phyloP scores from a whole-genome alignment of 768 basidiomycete genomes.

The Xerocomus brunneocitrinus region DNA sequence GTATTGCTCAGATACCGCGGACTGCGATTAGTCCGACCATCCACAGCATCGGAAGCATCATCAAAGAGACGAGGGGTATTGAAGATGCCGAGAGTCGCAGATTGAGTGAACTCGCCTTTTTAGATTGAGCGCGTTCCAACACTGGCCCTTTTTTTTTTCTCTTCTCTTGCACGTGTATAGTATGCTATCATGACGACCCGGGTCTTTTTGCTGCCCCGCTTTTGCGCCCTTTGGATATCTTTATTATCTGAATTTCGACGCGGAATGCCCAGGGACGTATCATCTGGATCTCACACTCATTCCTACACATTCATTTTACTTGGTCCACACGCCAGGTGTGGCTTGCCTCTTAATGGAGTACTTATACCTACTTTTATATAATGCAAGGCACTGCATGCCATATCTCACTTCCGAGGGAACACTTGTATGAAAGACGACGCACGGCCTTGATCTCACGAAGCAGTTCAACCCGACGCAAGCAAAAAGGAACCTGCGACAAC shows the following conservation, averaged over 20 bases:
- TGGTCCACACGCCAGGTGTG: background rate
- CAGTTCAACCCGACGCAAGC: no score
- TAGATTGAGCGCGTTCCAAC: slow-evolving; percentile 29
- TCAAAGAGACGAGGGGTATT: slow-evolving; percentile 48
- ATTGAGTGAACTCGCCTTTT: slow-evolving; percentile 69
- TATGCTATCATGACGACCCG: background rate
- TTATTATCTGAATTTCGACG: background rate
- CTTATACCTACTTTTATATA: background rate
- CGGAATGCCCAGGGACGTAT: background rate
- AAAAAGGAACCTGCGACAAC: no score
- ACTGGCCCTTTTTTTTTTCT: background rate
- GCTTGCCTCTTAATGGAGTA: background rate
- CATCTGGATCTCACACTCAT: slow-evolving; percentile 9
- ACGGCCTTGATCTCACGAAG: no score
- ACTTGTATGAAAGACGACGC: no score
- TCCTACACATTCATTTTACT: slow-evolving; percentile 10
- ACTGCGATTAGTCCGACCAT: slow-evolving; percentile 53
- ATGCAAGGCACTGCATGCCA: background rate
- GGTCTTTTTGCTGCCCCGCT: background rate
- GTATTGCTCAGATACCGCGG: slow-evolving; percentile 31
- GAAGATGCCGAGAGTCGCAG: slow-evolving; percentile 65
- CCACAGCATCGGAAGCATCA: slow-evolving; percentile 55
- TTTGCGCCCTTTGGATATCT: slow-evolving; percentile 1
- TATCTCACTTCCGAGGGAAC: no score
- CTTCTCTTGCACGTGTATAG: slow-evolving; percentile 1